Evolutionary conservation across 768 basidiomycete species (phyloP).

Genomic region (Tephrocybe sp.): DNA sequence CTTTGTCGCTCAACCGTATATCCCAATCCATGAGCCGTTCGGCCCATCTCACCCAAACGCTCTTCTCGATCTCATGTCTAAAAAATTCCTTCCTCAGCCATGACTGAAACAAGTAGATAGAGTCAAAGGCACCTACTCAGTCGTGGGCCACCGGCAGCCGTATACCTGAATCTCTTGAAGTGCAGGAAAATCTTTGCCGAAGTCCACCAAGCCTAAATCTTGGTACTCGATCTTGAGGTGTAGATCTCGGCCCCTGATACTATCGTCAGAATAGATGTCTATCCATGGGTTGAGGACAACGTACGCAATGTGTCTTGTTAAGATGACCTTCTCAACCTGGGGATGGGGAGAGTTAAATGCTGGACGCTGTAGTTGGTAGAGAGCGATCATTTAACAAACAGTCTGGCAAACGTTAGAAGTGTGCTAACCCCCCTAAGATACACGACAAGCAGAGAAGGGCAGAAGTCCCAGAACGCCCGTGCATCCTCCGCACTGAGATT

Average conservation of each 20-base stretch:
- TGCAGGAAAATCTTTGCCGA: neutral
- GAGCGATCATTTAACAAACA: neutral
- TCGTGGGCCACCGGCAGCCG: slow-evolving; percentile 2
- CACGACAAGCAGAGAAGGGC: slow-evolving; percentile 2
- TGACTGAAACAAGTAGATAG: neutral
- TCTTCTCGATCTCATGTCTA: slow-evolving; percentile 3
- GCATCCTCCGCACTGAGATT: neutral
- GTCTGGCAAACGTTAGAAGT: neutral
- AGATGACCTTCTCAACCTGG: neutral
- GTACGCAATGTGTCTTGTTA: neutral
- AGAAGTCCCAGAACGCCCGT: neutral
- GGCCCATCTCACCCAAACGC: slow-evolving; percentile 8
- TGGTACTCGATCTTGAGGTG: neutral
- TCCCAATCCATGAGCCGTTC: slow-evolving; percentile 9
- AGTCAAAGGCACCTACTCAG: neutral
- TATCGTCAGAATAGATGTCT: neutral
- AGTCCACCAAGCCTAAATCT: neutral
- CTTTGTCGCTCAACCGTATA: neutral
- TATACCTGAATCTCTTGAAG: neutral
- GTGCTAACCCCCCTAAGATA: neutral
- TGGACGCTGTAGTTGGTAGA: neutral
- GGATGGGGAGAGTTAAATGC: neutral
- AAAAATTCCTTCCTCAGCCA: neutral
- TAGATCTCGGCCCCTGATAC: neutral
- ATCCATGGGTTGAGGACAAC: neutral